Evolutionary conservation across 2,329 filamentous ascomycete genomes (phyloP).

Genomic region (Myriangium duriaei): DNA sequence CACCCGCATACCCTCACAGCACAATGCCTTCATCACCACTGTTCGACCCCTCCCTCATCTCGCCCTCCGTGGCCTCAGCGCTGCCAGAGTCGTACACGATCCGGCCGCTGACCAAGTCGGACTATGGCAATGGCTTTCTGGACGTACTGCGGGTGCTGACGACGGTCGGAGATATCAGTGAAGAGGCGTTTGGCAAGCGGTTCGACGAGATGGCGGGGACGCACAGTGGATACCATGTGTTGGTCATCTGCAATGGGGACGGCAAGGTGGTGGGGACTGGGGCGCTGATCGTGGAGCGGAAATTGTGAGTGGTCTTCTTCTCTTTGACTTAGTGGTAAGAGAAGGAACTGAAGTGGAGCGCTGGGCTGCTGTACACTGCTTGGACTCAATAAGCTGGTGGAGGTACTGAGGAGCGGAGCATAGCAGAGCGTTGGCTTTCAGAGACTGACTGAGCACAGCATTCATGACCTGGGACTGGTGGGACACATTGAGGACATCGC

Average conservation of each 20-base stretch:
- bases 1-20: background rate
- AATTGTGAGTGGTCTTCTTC: constrained; percentile 52
- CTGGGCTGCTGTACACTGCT: no score
- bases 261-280: constrained; percentile 76
- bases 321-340: background rate
- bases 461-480: constrained; percentile 68
- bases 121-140: constrained; percentile 74
- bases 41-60: constrained; percentile 67
- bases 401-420: background rate
- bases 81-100: constrained; percentile 74
- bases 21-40: constrained; percentile 34
- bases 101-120: constrained; percentile 63
- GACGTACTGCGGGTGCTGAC: constrained; percentile 86
- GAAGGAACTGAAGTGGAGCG: background rate
- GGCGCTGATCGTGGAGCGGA: constrained; percentile 80
- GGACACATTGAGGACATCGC: constrained; percentile 98
- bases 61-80: constrained; percentile 54
- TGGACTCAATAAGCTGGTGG: no score
- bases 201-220: constrained; percentile 62
- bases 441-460: constrained; percentile 27
- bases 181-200: constrained; percentile 61
- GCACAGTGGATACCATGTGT: constrained; percentile 58
- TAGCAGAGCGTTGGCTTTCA: background rate
- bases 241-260: constrained; percentile 68
- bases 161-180: constrained; percentile 74